Base-by-base conservation (phyloP, 345 rosid genomes). In the Hibiscus mutabilis region DNA sequence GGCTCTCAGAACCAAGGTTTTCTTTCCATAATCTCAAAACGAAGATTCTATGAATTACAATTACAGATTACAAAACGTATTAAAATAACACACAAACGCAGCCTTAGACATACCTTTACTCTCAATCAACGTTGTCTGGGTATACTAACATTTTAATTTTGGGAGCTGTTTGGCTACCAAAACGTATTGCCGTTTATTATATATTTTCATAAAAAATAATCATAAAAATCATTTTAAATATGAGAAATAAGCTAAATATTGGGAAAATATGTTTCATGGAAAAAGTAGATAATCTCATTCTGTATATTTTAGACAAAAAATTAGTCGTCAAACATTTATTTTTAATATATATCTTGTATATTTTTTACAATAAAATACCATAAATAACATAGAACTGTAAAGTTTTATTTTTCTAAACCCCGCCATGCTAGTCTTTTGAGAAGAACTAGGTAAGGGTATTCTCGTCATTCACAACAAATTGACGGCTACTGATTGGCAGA, bases 401-500 rank as follows among this genome's bases (percentile, higher is more conserved):
- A 60, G 40, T 33, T 77, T 68, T 35, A 7, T 21, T 10, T 18
- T 53, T 19, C 58, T 8, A 53, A 53, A 18, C 58, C 57, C 12
- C 24, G 10, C 24, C 77, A 16, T 44, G 31, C 37, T 3, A 25
- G 67, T 40, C 69, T 75, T 71, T 80, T 69, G 76, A 49, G 29
- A 69, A 31, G 21, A 75, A 35, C 82, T 82, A 80, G 70, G 63
- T 10, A 5, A 69, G 68, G 73, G 33, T 14, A 53, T 27, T 74
- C 73, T 61, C 14, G 82, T 81, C 75, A 73, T 63, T 62, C 18
- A 0, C 0, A 4, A 0, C 9, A 62, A 75, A 72, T 77, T 75
- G 83, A 84, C 87, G 87, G 85, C 82, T 79, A 24, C 75, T 29
- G 58, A 71, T 76, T 47, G 70, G 74, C 80, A 74, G 85, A 77